A percentile compares a stretch with the other conserved stretches of the same genome.
Conservation (phyloP, 164 flowering plant genomes). For the Brasenia schreberi region DNA sequence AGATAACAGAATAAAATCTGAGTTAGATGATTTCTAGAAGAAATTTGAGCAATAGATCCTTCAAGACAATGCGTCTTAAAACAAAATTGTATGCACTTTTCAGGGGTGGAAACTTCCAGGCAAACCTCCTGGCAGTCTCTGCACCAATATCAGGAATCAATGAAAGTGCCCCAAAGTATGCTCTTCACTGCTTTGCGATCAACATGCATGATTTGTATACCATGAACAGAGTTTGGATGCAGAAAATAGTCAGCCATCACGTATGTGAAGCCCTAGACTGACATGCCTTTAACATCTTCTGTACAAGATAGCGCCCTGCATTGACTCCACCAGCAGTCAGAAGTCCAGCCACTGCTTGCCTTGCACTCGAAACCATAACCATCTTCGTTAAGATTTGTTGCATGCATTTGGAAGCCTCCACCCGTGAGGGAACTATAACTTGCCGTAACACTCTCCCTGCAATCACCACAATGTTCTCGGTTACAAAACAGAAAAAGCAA, state of each 20-base stretch:
- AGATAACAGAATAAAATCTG: no score
- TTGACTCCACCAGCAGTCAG: conserved; percentile 56
- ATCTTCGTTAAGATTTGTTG: conserved; percentile 41
- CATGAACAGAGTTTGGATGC: neutral
- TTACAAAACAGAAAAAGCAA: neutral
- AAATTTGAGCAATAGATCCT: no score
- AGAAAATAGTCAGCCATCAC: neutral
- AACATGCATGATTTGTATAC: no score
- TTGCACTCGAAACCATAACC: conserved; percentile 75
- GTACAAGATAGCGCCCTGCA: conserved; percentile 48
- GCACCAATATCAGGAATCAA: no score
- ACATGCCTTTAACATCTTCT: conserved; percentile 70
- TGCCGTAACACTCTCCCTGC: conserved; percentile 32
- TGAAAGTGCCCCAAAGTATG: no score
- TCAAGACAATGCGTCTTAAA: no score
- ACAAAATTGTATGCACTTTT: no score
- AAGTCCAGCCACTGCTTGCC: conserved; percentile 86
- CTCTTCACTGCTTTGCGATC: no score
- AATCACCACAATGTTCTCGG: neutral
- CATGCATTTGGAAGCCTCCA: conserved; percentile 56
- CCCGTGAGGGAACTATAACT: conserved; percentile 38
- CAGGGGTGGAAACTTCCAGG: no score
- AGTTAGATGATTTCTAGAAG: no score
- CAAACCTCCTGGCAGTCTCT: no score
- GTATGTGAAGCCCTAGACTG: conserved; percentile 39